These are phyloP conservation scores for Nicotiana rustica DNA, from an alignment of 305 asterid species.

Conservation along the genomic window DNA sequence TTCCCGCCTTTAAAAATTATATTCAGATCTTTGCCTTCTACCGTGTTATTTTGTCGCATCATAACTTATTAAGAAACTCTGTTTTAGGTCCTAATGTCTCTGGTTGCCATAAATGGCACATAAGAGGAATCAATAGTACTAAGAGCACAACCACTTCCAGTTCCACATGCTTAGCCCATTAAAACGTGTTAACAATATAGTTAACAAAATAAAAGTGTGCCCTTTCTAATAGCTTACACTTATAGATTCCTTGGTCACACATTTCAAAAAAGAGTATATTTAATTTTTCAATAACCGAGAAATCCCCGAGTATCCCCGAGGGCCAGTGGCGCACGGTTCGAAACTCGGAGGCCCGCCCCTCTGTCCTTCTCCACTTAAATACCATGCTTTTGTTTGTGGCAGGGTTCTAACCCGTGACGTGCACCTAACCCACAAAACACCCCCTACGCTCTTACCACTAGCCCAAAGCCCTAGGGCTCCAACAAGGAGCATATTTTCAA, in stretches of 20 bases:
- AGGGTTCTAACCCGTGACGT: neutral
- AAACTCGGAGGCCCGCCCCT: too few species aligned
- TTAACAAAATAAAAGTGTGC: too few species aligned
- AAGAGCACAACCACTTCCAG: neutral
- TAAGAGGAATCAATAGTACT: neutral
- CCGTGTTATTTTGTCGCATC: conserved; percentile 17
- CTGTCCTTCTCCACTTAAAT: too few species aligned
- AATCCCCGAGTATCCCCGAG: too few species aligned
- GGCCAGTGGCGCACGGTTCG: too few species aligned
- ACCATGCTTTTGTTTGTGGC: too few species aligned
- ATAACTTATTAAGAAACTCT: neutral
- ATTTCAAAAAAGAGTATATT: too few species aligned
- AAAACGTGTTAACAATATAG: too few species aligned
- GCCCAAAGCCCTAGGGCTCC: conserved; percentile 24
- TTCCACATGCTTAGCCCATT: too few species aligned
- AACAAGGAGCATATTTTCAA: conserved; percentile 18
- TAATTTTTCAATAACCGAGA: too few species aligned
- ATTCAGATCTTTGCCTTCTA: neutral
- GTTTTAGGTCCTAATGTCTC: conserved; percentile 19
- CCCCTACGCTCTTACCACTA: neutral
- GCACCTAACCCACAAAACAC: neutral
- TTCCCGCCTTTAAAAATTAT: neutral
- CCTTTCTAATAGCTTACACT: too few species aligned
- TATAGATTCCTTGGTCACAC: too few species aligned
- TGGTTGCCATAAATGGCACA: neutral